A percentile compares a stretch with the other conserved stretches of the same genome.
Conservation (phyloP, 306 rosid genomes). For the Castanospermum australe region DNA sequence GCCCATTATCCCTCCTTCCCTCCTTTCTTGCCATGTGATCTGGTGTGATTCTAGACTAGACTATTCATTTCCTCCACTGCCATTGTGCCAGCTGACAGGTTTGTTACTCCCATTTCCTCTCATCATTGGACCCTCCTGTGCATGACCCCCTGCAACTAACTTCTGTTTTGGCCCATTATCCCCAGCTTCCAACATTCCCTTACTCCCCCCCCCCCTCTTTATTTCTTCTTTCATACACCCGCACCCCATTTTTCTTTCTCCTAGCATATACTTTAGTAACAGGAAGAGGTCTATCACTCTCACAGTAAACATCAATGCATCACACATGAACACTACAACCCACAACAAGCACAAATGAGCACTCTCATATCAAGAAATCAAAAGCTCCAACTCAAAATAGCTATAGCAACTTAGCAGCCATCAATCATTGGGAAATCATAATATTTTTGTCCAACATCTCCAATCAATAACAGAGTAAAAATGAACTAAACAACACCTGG, state of each 20-base stretch:
- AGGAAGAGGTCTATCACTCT: not conserved
- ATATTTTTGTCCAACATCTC: not conserved
- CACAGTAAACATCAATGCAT: no score
- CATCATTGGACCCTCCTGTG: no score
- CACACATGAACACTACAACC: no score
- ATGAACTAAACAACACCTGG: not conserved
- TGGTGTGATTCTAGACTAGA: not conserved
- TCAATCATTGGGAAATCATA: no score
- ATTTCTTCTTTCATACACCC: not conserved
- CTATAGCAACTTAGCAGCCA: not conserved
- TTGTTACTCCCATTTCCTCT: no score
- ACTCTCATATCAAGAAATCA: not conserved
- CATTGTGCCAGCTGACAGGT: not conserved
- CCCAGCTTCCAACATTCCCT: no score
- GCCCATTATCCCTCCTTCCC: not conserved
- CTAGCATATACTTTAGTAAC: not conserved
- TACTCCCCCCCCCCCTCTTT: no score
- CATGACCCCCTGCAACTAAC: no score
- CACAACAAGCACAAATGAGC: not conserved
- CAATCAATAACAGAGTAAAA: not conserved
- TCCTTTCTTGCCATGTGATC: not conserved
- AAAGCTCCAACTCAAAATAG: not conserved
- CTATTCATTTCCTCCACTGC: not conserved
- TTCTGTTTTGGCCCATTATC: no score
- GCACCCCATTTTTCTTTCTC: not conserved